Evolutionary conservation across 192 early-diverging fungal genomes (phyloP), one percentile per base, ranked within the genome.

Genomic region (Globomyces pollinis-pini): DNA sequence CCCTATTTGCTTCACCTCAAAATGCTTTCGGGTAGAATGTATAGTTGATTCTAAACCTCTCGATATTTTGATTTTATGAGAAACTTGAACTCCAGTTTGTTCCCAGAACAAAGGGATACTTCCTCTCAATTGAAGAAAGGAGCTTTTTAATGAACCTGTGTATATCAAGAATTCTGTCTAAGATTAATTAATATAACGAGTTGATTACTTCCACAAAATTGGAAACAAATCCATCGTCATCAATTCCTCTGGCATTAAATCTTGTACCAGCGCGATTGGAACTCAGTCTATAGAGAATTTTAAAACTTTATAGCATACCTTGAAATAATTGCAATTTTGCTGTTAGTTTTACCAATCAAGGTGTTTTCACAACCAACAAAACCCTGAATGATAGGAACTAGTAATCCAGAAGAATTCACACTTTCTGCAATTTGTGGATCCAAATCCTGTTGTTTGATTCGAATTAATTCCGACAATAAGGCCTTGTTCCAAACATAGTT

Each of bases 211-310:
- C 94, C 2, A 98, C 96, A 72, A 94, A 98, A 66, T 99, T 99
- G n/a, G 94, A 91, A 30, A 94, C 93, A 63, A 88, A 80, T 28
- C 97, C 97, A 57, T 89, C 87, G 60, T 99, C 97, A 58, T 99
- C 91, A 30, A 99, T 85, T 3, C 97, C 97, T 20, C 97, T 84
- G 1, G 94, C 88, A 61, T 91, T 87, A 66, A 89, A 96, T 36
- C 97, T 78, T 31, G 91, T 96, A 4, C 97, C 97, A 41, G 89
- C 78, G 28, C 88, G 69, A 56, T 85, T 81, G 61, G 85, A 91
- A 62, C 87, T 86, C 43, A 93, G 73, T 42, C 89, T 75, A 4
- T 86, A 90, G 28, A 91, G 76, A 13, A 91, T 62, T 9, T 36
- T 9, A 36, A 36, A 36, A 13, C n/a, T n/a, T n/a, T n/a, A n/a